Conservation (phyloP, 2,329 filamentous ascomycete species). For the Metarhizium guizhouense region DNA sequence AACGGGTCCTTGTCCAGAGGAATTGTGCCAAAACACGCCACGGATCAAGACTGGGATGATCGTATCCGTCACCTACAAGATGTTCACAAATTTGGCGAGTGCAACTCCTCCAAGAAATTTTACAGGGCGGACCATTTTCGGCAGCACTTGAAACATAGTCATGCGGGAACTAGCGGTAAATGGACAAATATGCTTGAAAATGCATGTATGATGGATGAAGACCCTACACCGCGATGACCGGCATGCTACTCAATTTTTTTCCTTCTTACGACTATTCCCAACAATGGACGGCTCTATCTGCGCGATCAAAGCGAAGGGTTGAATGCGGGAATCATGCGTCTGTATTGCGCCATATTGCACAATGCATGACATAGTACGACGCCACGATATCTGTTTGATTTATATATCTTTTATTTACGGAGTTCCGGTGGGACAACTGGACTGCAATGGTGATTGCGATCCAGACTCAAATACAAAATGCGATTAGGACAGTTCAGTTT, state of each 20-base stretch:
- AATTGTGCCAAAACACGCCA: constrained; percentile 39
- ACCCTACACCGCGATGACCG: constrained; percentile 32
- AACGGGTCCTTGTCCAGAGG: constrained; percentile 23
- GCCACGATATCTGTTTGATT: background rate
- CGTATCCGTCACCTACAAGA: constrained; percentile 81
- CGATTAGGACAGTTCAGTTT: background rate
- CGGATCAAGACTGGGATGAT: constrained; percentile 79
- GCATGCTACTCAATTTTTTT: background rate
- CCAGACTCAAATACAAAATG: background rate
- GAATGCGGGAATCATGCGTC: background rate
- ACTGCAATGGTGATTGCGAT: background rate
- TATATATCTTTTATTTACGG: background rate
- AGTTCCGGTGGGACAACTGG: background rate
- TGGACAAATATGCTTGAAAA: constrained; percentile 99
- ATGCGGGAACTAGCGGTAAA: constrained; percentile 90
- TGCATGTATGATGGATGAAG: constrained; percentile 88
- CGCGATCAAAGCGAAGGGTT: background rate
- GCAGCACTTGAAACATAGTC: constrained; percentile 95
- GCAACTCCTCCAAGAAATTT: constrained; percentile 97
- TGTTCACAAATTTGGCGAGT: constrained; percentile 94
- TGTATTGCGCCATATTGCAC: background rate
- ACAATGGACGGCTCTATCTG: background rate
- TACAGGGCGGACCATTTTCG: constrained; percentile 96
- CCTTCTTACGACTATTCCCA: background rate
- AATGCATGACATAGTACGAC: background rate